Percentiles rank a stretch among this genome's conserved stretches.
These are phyloP conservation scores for Ceratocystis smalleyi DNA, from an alignment of 2,329 filamentous ascomycete species.

Conservation along the genomic window DNA sequence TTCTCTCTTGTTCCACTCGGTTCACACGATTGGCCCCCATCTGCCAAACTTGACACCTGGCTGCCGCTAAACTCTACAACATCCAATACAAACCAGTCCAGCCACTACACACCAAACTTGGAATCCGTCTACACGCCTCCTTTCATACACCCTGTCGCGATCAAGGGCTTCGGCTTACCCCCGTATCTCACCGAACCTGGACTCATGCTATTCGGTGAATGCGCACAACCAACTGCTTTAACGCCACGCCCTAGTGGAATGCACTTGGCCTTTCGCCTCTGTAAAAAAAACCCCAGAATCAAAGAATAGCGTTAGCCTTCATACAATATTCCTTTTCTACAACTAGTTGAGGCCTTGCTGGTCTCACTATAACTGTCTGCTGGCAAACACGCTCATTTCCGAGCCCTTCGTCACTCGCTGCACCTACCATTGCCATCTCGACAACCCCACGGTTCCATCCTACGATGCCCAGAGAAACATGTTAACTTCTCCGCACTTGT, in stretches of 20 bases:
- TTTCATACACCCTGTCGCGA: background rate
- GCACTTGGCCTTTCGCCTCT: background rate
- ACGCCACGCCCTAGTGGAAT: background rate
- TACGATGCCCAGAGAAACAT: conserved; percentile 15
- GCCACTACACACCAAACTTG: background rate
- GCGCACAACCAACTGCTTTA: background rate
- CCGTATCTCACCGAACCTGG: background rate
- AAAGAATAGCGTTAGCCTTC: background rate
- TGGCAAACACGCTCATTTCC: background rate
- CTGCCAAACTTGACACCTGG: background rate
- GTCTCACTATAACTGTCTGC: background rate
- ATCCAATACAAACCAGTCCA: background rate
- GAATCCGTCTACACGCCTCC: background rate
- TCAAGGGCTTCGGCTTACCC: background rate
- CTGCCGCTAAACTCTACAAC: background rate
- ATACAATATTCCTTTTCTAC: background rate
- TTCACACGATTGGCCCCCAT: background rate
- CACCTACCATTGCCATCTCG: background rate
- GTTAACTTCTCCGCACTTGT: conserved; percentile 17
- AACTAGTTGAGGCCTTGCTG: background rate
- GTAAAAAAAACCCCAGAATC: background rate
- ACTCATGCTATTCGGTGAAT: background rate
- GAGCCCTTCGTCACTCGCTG: background rate
- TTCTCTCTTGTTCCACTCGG: background rate
- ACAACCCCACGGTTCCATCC: background rate